Evolutionary conservation across 768 basidiomycete species (phyloP).

Genomic region (Termitomyces sp.): DNA sequence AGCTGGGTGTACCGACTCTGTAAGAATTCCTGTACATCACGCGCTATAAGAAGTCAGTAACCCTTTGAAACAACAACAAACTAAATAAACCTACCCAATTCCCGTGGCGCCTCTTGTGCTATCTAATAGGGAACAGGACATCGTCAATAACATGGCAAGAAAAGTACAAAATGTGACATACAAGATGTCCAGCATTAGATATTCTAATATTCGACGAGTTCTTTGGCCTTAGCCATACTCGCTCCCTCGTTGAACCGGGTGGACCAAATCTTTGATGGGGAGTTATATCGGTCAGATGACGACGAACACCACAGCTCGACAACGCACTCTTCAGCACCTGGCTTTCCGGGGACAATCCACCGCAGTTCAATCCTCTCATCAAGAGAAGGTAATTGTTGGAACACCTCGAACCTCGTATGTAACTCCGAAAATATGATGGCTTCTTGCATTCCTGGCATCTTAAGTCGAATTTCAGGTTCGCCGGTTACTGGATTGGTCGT

Average conservation of each 20-base stretch:
- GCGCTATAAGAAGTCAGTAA: slow-evolving; percentile 1
- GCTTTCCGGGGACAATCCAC: slow-evolving; percentile 51
- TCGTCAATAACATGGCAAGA: neutral
- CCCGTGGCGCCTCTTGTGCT: slow-evolving; percentile 34
- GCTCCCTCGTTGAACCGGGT: slow-evolving; percentile 25
- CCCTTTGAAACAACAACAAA: neutral
- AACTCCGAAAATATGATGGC: slow-evolving; percentile 53
- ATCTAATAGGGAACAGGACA: slow-evolving; percentile 22
- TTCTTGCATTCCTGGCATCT: slow-evolving; percentile 65
- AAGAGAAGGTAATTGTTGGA: slow-evolving; percentile 33
- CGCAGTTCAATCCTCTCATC: slow-evolving; percentile 45
- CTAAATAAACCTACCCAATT: slow-evolving; percentile 19
- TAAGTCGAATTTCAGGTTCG: slow-evolving; percentile 47
- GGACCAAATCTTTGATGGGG: slow-evolving; percentile 24
- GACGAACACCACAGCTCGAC: neutral
- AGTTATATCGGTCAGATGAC: neutral
- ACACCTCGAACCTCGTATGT: slow-evolving; percentile 35
- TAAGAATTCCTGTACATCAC: slow-evolving; percentile 11
- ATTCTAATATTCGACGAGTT: slow-evolving; percentile 39
- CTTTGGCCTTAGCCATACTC: slow-evolving; percentile 38
- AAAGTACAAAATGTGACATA: slow-evolving; percentile 17
- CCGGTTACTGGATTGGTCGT: slow-evolving; percentile 20
- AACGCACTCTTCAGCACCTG: slow-evolving; percentile 30
- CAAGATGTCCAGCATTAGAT: slow-evolving; percentile 38
- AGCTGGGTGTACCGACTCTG: neutral